Evolutionary conservation across 257 asterid genomes (phyloP), one percentile per base, ranked within the genome.

Genomic region (Solanum gracilifrons): DNA sequence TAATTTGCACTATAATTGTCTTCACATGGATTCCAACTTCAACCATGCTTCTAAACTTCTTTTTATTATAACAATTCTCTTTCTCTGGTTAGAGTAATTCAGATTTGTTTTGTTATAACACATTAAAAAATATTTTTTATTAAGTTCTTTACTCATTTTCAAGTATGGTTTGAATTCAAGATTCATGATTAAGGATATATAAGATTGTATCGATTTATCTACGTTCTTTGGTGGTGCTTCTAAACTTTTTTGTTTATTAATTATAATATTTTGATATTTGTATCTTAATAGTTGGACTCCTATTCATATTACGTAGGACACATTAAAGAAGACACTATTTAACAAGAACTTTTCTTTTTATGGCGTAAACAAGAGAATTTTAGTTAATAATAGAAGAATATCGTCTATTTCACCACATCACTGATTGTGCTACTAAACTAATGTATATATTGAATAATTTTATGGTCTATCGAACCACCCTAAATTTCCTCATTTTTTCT

Each of bases 11-110:
- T 80, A 91, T 91, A 87, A 88, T 92, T 89, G 88, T 83, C 87
- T 86, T 89, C 92, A 89, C 92, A 92, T 91, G 93, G 88, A 58
- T 89, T 76, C 68, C 86, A 43, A 76, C 87, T 88, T 46, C 87
- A 87, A 77, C 77, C 9, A 79, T 79, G 15, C 9, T 2, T 27
- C 66, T 71, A 71, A 69, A 69, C 21, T 29, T 25, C 31, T 27
- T 13, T 66, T 27, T 68, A 27, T 68, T 27, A 6, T 12, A 12
- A 66, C 33, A 66, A 25, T 66, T 25, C 9, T 12, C 0, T 0
- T 66, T 25, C 9, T 12, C 0, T 0, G 4, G 4, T 32, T 1
- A 9, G 23, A 33, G 1, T 72, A 72, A 33, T 72, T 9, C 1
- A 18, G 0, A 31, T 31, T 2, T 2, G 2, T 4, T 8, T 4